Conservation (phyloP, 1,284 basidiomycete genomes). For the Pseudozyma pruni region DNA sequence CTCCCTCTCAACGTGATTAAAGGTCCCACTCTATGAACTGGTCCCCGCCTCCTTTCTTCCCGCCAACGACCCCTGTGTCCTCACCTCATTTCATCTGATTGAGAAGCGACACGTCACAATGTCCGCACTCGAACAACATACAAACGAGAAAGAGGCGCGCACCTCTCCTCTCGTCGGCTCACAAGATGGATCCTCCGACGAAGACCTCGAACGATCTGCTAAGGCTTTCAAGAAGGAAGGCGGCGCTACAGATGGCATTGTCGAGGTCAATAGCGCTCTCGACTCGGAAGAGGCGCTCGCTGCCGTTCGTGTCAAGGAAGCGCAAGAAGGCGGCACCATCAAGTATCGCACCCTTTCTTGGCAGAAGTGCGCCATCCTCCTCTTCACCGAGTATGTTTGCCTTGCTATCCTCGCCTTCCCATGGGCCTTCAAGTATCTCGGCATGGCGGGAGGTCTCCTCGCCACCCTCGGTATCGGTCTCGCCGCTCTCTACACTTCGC, state of each 20-base stretch:
- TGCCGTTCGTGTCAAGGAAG: slow-evolving; percentile 25
- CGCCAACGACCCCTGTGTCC: slow-evolving; percentile 1
- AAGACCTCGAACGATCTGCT: slow-evolving; percentile 29
- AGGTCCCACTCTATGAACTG: not conserved
- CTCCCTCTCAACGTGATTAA: not conserved
- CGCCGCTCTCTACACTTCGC: slow-evolving; percentile 57
- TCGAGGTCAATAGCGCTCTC: slow-evolving; percentile 26
- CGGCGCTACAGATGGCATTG: slow-evolving; percentile 11
- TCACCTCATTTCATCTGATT: accelerated
- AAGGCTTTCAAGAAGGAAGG: slow-evolving; percentile 25
- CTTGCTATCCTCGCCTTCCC: slow-evolving; percentile 62
- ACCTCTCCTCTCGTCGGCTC: slow-evolving; percentile 11
- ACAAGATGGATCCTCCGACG: slow-evolving; percentile 20
- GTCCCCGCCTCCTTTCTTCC: not conserved
- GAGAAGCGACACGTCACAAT: too few relatives aligned
- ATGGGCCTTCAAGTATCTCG: slow-evolving; percentile 54
- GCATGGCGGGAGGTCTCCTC: slow-evolving; percentile 62
- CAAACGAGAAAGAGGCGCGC: slow-evolving; percentile 23
- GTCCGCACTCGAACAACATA: slow-evolving; percentile 20
- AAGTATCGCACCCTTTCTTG: slow-evolving; percentile 55
- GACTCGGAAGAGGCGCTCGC: slow-evolving; percentile 33
- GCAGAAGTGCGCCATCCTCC: slow-evolving; percentile 53
- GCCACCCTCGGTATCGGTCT: slow-evolving; percentile 57
- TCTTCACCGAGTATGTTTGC: slow-evolving; percentile 62
- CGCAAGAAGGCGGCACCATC: slow-evolving; percentile 52